Conservation (phyloP, 148 eudicot species). For the Spergularia bocconei region DNA sequence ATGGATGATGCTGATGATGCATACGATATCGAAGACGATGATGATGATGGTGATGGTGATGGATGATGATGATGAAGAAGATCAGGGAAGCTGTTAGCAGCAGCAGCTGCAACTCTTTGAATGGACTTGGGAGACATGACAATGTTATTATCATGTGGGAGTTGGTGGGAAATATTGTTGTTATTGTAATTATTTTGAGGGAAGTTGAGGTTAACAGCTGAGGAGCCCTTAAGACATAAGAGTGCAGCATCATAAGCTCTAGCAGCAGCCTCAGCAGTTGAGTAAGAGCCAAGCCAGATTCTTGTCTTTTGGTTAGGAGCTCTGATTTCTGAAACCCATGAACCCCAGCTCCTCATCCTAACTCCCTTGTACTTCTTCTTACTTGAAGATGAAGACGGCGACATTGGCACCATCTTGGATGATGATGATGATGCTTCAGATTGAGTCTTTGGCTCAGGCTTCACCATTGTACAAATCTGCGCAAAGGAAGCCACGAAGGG, state of each 20-base stretch:
- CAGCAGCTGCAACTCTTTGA: constrained; percentile 71
- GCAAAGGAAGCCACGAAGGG: not conserved
- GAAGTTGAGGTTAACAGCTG: constrained; percentile 66
- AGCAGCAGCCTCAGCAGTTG: constrained; percentile 89
- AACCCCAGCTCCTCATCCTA: constrained; percentile 88
- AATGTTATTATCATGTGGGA: not conserved
- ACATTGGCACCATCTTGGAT: constrained; percentile 7
- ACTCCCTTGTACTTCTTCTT: constrained; percentile 88
- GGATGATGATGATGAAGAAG: constrained; percentile 16
- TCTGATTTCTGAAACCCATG: constrained; percentile 84
- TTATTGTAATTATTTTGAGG: constrained; percentile 28
- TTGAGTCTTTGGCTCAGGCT: constrained; percentile 47
- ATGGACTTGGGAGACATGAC: constrained; percentile 66
- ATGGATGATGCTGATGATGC: constrained; percentile 10
- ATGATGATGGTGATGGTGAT: constrained; percentile 21
- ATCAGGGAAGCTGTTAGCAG: constrained; percentile 35
- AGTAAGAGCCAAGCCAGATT: constrained; percentile 88
- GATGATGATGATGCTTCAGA: constrained; percentile 28
- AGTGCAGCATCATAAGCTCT: constrained; percentile 93
- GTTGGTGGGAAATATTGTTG: not conserved
- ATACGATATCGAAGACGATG: constrained; percentile 22
- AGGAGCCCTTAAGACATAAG: constrained; percentile 73
- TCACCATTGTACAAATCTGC: constrained; percentile 40
- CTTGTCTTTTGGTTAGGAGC: constrained; percentile 85
- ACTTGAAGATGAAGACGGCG: constrained; percentile 22